Evolutionary conservation across 169 alveolate genomes (phyloP), one percentile per base, ranked within the genome.

Genomic region (Eimeria maxima): DNA sequence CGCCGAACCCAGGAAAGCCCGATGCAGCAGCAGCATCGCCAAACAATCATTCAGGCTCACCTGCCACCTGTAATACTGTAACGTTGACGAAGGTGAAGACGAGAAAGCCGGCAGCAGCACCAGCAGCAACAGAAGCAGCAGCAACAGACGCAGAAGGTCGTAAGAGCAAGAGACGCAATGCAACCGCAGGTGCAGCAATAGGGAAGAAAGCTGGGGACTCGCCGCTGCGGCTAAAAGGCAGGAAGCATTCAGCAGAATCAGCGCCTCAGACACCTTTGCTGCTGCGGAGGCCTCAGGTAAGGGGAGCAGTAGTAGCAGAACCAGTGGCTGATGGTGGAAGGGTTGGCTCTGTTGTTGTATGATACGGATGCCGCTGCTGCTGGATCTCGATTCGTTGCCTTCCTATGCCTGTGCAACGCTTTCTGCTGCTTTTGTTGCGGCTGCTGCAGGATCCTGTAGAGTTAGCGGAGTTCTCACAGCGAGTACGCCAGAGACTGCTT

Each of bases 381-480:
- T 33, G 86, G 86, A 14, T 18, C n/a, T 71, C 13, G 83, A n/a
- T 13, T 71, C 24, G 13, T 27, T 27, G 45, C 53, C 53, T 33
- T 14, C 47, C 5, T 18, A 38, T 71, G 45, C 18, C 83, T 60
- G 24, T 38, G 83, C 27, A 1, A 11, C 24, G 53, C 22, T 0
- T 67, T 0, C 47, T 71, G 83, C 83, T 60, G 69, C 69, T 20
- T 53, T 33, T n/a, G 60, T 33, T 74, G 53, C 86, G 29, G 29
- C 57, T 74, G 86, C 33, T 38, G 86, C 86, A 74, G 86, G 86
- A 74, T 33, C 86, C 86, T 18, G 29, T 55, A 33, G 86, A 74
- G 86, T 16, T 74, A 18, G 60, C 86, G 55, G 86, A 74, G 16
- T 74, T 74, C 86, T 74, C 86, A 24, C 86, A 44, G 55, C 86